A percentile compares a stretch with the other conserved stretches of the same genome.
Conservation (phyloP, 495 filamentous ascomycete genomes). For the Aspergillus homomorphus region DNA sequence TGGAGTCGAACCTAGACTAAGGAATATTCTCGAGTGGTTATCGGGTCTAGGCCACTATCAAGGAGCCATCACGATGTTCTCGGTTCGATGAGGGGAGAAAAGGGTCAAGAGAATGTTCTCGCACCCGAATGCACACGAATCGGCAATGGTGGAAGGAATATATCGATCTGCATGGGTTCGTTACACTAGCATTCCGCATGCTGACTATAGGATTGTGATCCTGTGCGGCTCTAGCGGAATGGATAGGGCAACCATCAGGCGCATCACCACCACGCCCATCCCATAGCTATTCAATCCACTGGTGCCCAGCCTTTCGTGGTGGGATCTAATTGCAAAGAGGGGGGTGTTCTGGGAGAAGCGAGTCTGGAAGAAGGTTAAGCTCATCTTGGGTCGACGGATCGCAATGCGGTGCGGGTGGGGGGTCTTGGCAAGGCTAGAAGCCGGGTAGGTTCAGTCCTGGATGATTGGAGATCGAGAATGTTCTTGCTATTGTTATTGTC, state of each 20-base stretch:
- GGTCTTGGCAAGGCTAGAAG: no score
- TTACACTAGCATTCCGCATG: neutral
- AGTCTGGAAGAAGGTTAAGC: no score
- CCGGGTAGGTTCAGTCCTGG: no score
- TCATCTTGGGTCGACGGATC: no score
- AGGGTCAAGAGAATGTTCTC: neutral
- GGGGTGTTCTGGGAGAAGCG: no score
- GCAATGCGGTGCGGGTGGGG: no score
- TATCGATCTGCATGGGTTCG: neutral
- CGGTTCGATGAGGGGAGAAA: neutral
- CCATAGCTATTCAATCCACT: no score
- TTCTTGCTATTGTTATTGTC: no score
- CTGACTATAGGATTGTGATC: neutral
- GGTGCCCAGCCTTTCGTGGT: no score
- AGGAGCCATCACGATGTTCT: neutral
- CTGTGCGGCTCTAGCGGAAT: neutral
- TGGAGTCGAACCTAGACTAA: neutral
- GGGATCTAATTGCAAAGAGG: no score
- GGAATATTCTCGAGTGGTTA: neutral
- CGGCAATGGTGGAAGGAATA: neutral
- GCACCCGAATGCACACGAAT: neutral
- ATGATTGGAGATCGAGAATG: no score
- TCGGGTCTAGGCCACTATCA: neutral
- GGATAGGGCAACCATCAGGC: neutral
- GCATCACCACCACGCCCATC: neutral